phyloP scores from a whole-genome alignment of 2,329 filamentous ascomycete genomes.

The Catunica adiposa region DNA sequence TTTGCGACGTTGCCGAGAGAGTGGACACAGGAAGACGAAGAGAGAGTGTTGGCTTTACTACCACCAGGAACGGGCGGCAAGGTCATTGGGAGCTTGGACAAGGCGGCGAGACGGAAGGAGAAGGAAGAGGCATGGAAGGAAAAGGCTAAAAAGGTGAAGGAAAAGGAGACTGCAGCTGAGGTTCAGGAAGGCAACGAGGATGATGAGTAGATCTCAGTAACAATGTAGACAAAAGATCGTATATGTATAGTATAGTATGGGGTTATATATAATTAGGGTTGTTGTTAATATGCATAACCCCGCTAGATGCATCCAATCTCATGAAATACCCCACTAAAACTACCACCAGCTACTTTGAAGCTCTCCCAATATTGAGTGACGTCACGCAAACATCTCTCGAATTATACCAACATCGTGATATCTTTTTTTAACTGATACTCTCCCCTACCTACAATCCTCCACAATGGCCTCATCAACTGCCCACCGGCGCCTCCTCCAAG shows the following conservation, averaged over 20 bases:
- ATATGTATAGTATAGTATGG: background rate
- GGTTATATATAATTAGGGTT: background rate
- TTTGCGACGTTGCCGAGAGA: constrained; percentile 79
- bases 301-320: background rate
- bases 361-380: too few species aligned
- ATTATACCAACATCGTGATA: too few species aligned
- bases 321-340: background rate
- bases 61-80: constrained; percentile 43
- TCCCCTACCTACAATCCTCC: background rate
- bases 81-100: constrained; percentile 37
- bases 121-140: constrained; percentile 35
- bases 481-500: constrained; percentile 74
- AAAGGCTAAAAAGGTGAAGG: constrained; percentile 31
- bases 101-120: constrained; percentile 37
- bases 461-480: constrained; percentile 45
- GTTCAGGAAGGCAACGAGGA: background rate
- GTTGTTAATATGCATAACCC: background rate
- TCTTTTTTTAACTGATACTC: background rate
- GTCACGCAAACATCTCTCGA: too few species aligned
- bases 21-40: constrained; percentile 74
- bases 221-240: background rate
- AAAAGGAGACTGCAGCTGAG: constrained; percentile 16
- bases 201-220: background rate
- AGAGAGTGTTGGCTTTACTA: constrained; percentile 37
- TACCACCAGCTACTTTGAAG: background rate